Percentiles rank a stretch among this genome's conserved stretches.
Evolutionary conservation across 495 filamentous ascomycete genomes (phyloP).

Genomic region (Patellaria atrata): DNA sequence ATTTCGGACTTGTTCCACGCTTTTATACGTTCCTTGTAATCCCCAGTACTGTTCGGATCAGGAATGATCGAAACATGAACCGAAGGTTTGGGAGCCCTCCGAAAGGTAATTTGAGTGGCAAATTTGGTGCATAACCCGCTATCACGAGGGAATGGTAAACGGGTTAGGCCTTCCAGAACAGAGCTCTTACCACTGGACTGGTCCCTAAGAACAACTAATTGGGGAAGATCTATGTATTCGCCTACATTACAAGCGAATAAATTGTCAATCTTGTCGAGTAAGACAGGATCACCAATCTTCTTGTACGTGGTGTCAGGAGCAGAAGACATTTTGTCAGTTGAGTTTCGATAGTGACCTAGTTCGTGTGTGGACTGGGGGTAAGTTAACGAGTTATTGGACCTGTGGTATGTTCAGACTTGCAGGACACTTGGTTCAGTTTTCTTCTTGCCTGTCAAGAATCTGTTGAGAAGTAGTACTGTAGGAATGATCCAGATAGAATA

Average conservation of each 20-base stretch:
- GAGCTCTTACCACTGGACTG: conserved; percentile 35
- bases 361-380: too few species aligned
- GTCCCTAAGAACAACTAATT: conserved; percentile 21
- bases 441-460: neutral
- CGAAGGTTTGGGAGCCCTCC: conserved; percentile 24
- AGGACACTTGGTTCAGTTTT: neutral
- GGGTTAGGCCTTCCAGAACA: conserved; percentile 33
- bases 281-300: conserved; percentile 23
- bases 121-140: conserved; percentile 37
- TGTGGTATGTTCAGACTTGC: too few species aligned
- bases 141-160: conserved; percentile 28
- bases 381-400: too few species aligned
- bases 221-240: conserved; percentile 15
- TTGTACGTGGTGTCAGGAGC: too few species aligned
- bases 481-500: too few species aligned
- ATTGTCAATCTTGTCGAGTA: conserved; percentile 33
- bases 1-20: conserved; percentile 12
- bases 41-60: conserved; percentile 19
- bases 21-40: conserved; percentile 13
- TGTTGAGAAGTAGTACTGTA: conserved; percentile 1
- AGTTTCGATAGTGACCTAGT: too few species aligned
- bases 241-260: conserved; percentile 16
- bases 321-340: too few species aligned
- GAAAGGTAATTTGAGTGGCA: conserved; percentile 44
- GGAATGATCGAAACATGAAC: conserved; percentile 35